phyloP scores from a whole-genome alignment of 192 early-diverging fungal genomes.

The Linnemannia zychae region DNA sequence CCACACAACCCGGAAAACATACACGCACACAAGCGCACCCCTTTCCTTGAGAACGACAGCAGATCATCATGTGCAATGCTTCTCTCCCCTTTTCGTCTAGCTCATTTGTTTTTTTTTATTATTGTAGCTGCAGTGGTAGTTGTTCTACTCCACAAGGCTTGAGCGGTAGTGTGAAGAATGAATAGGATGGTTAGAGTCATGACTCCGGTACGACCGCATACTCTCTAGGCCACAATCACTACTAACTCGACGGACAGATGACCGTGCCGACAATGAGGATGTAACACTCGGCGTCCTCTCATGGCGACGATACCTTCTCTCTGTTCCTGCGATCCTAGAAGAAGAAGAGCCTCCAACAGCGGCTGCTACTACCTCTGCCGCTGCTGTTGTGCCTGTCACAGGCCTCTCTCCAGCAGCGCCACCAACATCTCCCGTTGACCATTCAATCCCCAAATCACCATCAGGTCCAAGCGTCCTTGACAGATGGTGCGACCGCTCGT shows the following conservation, averaged over 20 bases:
- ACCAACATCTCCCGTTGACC: slow-evolving; percentile 14
- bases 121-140: neutral
- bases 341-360: neutral
- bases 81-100: too few relatives aligned
- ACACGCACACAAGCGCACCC: too few relatives aligned
- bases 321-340: neutral
- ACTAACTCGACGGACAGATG: slow-evolving; percentile 32
- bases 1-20: too few relatives aligned
- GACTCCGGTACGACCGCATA: slow-evolving; percentile 19
- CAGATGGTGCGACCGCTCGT: slow-evolving; percentile 16
- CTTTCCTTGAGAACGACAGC: too few relatives aligned
- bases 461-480: slow-evolving; percentile 31
- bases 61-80: too few relatives aligned
- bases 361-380: neutral
- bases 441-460: slow-evolving; percentile 41
- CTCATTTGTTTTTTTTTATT: too few relatives aligned
- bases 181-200: slow-evolving; percentile 6
- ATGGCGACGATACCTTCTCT: slow-evolving; percentile 2
- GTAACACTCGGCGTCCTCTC: slow-evolving; percentile 19
- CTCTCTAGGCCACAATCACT: slow-evolving; percentile 54
- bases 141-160: slow-evolving; percentile 17
- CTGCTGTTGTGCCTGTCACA: neutral
- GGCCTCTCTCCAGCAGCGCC: neutral
- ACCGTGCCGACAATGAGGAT: slow-evolving; percentile 21
- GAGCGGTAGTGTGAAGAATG: slow-evolving; percentile 7